Percentiles rank a stretch among this genome's conserved stretches.
These are phyloP conservation scores for Arthrinium puccinioides DNA, from an alignment of 2,329 filamentous ascomycete genomes.

Conservation along the genomic window DNA sequence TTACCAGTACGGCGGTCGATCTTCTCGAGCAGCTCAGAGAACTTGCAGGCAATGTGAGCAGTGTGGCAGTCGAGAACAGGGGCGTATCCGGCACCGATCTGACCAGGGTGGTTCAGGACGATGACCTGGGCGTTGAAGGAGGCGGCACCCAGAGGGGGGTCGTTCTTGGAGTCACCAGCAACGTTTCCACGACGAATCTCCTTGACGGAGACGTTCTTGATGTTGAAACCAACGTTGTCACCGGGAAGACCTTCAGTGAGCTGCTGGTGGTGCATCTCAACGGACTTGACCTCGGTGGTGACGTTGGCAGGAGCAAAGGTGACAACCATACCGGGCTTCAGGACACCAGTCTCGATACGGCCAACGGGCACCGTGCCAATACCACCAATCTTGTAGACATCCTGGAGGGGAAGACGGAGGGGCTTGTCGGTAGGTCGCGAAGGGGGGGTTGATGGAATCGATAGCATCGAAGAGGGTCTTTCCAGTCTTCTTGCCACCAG, in stretches of 20 bases:
- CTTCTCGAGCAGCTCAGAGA: conserved; percentile 98
- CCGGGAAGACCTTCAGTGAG: conserved; percentile 88
- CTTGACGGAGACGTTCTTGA: conserved; percentile 99
- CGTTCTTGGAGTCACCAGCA: conserved; percentile 99
- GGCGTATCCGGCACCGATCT: conserved; percentile 98
- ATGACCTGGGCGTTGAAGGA: conserved; percentile 99
- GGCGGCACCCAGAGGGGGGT: conserved; percentile 81
- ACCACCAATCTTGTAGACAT: conserved; percentile 99
- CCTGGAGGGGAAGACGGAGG: conserved; percentile 99
- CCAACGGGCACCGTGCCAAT: conserved; percentile 99
- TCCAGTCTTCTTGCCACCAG: conserved; percentile 67
- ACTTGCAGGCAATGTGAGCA: conserved; percentile 99
- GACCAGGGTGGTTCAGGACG: conserved; percentile 99
- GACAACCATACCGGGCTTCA: conserved; percentile 89
- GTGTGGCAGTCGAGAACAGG: conserved; percentile 99
- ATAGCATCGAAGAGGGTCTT: conserved; percentile 99
- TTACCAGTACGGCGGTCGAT: conserved; percentile 99
- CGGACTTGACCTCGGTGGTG: conserved; percentile 99
- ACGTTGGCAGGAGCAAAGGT: conserved; percentile 98
- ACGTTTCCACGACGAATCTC: conserved; percentile 99
- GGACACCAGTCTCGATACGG: conserved; percentile 99
- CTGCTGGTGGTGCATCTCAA: conserved; percentile 99
- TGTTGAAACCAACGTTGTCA: conserved; percentile 99
- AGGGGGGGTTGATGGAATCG: conserved; percentile 84
- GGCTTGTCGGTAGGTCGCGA: conserved; percentile 96